Base-by-base conservation (phyloP, 768 basidiomycete genomes). In the Pulveroboletus sp. region DNA sequence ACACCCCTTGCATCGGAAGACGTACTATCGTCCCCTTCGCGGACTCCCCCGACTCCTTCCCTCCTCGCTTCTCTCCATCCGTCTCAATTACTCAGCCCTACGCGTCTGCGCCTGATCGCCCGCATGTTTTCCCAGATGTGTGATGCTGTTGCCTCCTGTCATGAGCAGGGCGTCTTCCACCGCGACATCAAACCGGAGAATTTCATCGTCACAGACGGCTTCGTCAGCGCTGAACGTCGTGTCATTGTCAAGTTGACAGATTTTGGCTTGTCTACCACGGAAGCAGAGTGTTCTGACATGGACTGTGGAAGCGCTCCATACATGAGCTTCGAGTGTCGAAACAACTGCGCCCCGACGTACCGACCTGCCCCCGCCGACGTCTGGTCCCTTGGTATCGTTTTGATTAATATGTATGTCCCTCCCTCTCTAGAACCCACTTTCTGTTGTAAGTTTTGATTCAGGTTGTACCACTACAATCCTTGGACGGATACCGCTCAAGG, bases 51-150 rank as follows among this genome's bases (percentile, higher is more conserved):
- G 2, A 96, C 94, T 4, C 95, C 95, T 21, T 87, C 87, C 39
- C 79, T 99, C 43, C 85, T 99, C 43, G 88, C 93, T 31, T 86
- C 84, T 55, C 79, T 83, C 60, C 83, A 81, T 64, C 89, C 82
- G 39, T 76, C 81, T 28, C 86, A 92, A 56, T 75, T 96, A 30
- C 85, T 99, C 47, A 90, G 89, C 26, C 81, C 83, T 49, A 87
- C 86, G 36, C 87, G 95, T 50, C 81, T 99, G 27, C 86, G 89
- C 14, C 82, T 99, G 57, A 93, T 99, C 62, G 84, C 93, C 3
- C 86, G 89, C 65, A 99, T 99, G 95, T 98, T 99, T 70, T 76
- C 82, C 17, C 96, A 98, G 72, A 99, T 99, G 95, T 98, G 95
- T 65, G 91, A 94, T 56, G 94, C 95, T 39, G 94, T 99, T 11